Evolutionary conservation across 768 basidiomycete genomes (phyloP).

Genomic region (Pleurotus cornucopiae): DNA sequence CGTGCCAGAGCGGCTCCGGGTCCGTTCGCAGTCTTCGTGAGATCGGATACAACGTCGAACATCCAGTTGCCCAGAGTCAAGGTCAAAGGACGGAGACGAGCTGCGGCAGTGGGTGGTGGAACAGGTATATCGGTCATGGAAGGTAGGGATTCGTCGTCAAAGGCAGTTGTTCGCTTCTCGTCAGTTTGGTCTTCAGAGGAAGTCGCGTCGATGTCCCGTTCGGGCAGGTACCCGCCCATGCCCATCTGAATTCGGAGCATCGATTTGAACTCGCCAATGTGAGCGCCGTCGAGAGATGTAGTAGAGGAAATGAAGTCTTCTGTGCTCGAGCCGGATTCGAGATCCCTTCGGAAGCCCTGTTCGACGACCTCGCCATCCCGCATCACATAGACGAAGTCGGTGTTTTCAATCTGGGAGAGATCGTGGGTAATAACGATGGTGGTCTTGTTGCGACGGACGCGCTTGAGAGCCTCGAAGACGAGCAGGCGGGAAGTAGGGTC

Average conservation of each 20-base stretch:
- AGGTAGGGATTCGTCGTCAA: not conserved
- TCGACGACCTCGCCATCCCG: constrained; percentile 76
- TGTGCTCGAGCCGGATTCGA: constrained; percentile 40
- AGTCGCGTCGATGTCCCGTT: constrained; percentile 22
- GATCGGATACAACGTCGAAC: constrained; percentile 72
- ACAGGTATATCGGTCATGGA: not conserved
- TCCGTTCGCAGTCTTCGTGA: constrained; percentile 33
- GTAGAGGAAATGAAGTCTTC: constrained; percentile 11
- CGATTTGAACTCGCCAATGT: constrained; percentile 61
- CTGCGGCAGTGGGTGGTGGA: constrained; percentile 11
- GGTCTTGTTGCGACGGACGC: constrained; percentile 73
- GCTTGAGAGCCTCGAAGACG: constrained; percentile 68
- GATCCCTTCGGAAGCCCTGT: constrained; percentile 80
- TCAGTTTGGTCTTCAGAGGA: not conserved
- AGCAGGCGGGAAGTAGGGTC: constrained; percentile 84
- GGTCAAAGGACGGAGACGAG: constrained; percentile 36
- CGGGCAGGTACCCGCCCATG: constrained; percentile 46
- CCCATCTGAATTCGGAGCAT: constrained; percentile 60
- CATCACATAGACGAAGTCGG: constrained; percentile 93
- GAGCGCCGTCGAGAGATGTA: constrained; percentile 15
- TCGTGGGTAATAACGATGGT: constrained; percentile 97
- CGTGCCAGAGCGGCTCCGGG: not conserved
- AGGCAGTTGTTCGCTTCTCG: constrained; percentile 3
- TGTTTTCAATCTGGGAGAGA: constrained; percentile 67
- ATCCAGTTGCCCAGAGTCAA: constrained; percentile 77